A percentile compares a stretch with the other conserved stretches of the same genome.
Conservation (phyloP, 2,329 filamentous ascomycete genomes). For the Venturia carpophila region DNA sequence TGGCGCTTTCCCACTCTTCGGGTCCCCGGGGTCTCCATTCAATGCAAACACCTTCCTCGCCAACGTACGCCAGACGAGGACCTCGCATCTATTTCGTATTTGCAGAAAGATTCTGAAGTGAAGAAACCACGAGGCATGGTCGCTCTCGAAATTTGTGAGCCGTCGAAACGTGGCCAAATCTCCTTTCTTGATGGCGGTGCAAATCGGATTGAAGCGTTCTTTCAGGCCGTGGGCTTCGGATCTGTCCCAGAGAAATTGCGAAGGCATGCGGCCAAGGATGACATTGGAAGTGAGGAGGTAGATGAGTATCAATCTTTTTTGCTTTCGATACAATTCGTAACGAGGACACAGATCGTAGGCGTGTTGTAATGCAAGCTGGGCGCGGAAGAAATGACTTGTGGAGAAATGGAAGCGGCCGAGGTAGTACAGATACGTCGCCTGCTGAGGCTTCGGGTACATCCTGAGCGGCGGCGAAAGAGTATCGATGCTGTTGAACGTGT, state of each 20-base stretch:
- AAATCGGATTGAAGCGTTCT: constrained; percentile 65
- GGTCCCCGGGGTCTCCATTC: constrained; percentile 58
- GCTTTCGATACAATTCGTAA: constrained; percentile 44
- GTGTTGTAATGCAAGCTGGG: constrained; percentile 64
- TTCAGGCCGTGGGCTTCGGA: constrained; percentile 61
- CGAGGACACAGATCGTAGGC: constrained; percentile 69
- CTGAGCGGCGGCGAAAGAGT: constrained; percentile 72
- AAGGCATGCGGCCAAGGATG: constrained; percentile 76
- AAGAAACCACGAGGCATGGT: constrained; percentile 64
- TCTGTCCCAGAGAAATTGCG: constrained; percentile 54
- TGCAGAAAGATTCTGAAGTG: constrained; percentile 67
- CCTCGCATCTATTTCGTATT: constrained; percentile 67
- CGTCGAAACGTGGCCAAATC: constrained; percentile 67
- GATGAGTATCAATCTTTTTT: constrained; percentile 71
- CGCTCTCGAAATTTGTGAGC: constrained; percentile 49
- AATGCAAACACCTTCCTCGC: constrained; percentile 70
- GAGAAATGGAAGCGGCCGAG: constrained; percentile 84
- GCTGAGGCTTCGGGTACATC: constrained; percentile 75
- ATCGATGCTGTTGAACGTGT: constrained; percentile 83
- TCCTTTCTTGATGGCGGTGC: constrained; percentile 61
- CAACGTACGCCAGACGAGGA: constrained; percentile 77
- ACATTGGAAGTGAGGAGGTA: constrained; percentile 79
- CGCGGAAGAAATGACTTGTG: constrained; percentile 73
- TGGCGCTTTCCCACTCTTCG: constrained; percentile 51
- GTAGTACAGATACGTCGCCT: constrained; percentile 91